Evolutionary conservation across 2,329 filamentous ascomycete genomes (phyloP), one percentile per base, ranked within the genome.

Genomic region (Calycina herbarum): DNA sequence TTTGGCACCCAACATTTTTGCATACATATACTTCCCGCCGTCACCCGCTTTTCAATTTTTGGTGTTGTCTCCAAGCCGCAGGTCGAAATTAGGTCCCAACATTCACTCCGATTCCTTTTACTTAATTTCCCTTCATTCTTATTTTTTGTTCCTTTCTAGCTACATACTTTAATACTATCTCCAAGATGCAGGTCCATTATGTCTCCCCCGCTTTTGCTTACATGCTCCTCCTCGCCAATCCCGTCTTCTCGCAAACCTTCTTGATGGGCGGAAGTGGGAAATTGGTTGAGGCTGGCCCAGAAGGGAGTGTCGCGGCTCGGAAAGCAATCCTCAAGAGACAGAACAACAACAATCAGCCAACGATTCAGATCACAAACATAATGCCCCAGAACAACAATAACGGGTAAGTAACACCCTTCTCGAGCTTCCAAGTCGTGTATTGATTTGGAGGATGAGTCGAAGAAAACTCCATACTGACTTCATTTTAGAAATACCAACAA

Each of bases 171-270:
- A 51, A 51, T 51, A 51, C n/a, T 51, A 51, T 24, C n/a, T 51
- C 8, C 45, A 51, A 51, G 45, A 51, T 51, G 45, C 45, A 51
- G 45, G 45, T 51, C 45, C 45, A 27, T 51, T 51, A 51, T 51
- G 45, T 51, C n/a, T 51, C 45, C n/a, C 45, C 45, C n/a, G n/a
- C n/a, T 51, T 51, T 51, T 24, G 45, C 45, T 51, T 51, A 24
- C 6, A 51, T 51, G 45, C n/a, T 51, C 20, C 45, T 51, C 20
- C 45, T 51, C n/a, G 45, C 45, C 45, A 51, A 8, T 27, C 45
- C 45, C 10, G 45, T 13, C 45, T 51, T 51, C n/a, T 51, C 45
- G n/a, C 45, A 24, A 51, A 51, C n/a, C n/a, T 51, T 51, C 10
- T 51, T 51, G 45, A 51, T 51, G 45, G 45, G 45, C 27, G 45